Base-by-base conservation (phyloP, 2,329 filamentous ascomycete genomes). In the Corinectria fuckeliana region DNA sequence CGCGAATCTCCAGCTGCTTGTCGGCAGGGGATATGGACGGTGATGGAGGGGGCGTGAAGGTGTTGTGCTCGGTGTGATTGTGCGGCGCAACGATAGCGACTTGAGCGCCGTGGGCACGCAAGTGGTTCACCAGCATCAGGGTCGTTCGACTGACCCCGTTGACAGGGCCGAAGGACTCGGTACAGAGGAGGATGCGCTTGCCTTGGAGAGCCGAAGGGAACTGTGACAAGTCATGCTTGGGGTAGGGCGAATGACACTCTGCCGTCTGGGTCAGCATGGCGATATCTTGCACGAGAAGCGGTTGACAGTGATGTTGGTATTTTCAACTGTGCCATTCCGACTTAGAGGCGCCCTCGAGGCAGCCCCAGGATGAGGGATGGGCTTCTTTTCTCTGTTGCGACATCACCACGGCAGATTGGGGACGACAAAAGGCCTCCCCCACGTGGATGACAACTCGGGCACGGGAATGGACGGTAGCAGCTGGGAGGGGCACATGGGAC, bases 61-160 rank as follows among this genome's bases (percentile, higher is more conserved):
- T 82, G 68, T 87, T 84, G 67, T 82, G 76, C 55, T 80, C 75
- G 28, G 81, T 83, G 66, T 84, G 80, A 66, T 83, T 84, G 58
- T 83, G 79, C 14, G 88, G 88, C 38, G 89, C 88, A 30, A 90
- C 88, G 5, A 90, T 85, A 8, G 87, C 86, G 49, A 91, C 84
- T 16, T 87, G 80, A 10, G 83, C 87, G 18, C 86, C 88, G 65
- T 91, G 78, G n/a, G 77, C 77, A 56, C 87, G 83, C 18, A 91
- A 78, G 64, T 91, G 88, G 70, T 87, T 85, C 53, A 91, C 85
- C 50, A 91, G 81, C 79, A 87, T 90, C 66, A 88, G 78, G 0
- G 89, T 91, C 4, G 88, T 91, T 61, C 88, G 82, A 68, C 86
- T 89, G 44, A 91, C 88, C n/a, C 89, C 88, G 69, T 91, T 91